These are phyloP conservation scores for Aspergillus sergii DNA, from an alignment of 2,329 filamentous ascomycete genomes.

Conservation along the genomic window DNA sequence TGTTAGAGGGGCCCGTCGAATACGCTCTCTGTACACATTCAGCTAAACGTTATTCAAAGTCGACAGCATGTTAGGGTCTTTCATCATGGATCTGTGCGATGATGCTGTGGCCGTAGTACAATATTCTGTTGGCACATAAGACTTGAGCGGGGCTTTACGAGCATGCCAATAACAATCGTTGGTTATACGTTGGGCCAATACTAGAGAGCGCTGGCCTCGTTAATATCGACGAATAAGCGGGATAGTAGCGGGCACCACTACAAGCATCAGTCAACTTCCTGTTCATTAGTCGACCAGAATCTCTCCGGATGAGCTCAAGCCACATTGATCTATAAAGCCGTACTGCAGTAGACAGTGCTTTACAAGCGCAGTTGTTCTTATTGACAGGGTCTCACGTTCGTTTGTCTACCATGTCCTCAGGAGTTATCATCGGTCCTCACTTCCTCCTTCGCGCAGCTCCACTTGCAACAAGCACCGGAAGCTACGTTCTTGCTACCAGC, in stretches of 20 bases:
- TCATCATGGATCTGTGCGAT: too few relatives aligned
- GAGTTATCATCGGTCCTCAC: not conserved
- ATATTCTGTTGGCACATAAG: not conserved
- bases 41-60: too few relatives aligned
- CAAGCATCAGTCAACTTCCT: not conserved
- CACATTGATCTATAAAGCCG: not conserved
- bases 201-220: not conserved
- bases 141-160: not conserved
- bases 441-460: not conserved
- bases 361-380: not conserved
- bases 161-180: not conserved
- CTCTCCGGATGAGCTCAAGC: not conserved
- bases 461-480: conserved; percentile 1
- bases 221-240: not conserved
- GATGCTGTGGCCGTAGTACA: too few relatives aligned
- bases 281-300: not conserved
- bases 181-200: too few relatives aligned
- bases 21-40: too few relatives aligned
- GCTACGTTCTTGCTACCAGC: not conserved
- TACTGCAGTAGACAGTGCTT: not conserved
- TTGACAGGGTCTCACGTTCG: not conserved
- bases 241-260: not conserved
- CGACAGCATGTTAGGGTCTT: too few relatives aligned
- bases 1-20: too few relatives aligned
- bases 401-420: not conserved